phyloP scores from a whole-genome alignment of 371 early-diverging fungal species.

The Synchytrium microbalum region DNA sequence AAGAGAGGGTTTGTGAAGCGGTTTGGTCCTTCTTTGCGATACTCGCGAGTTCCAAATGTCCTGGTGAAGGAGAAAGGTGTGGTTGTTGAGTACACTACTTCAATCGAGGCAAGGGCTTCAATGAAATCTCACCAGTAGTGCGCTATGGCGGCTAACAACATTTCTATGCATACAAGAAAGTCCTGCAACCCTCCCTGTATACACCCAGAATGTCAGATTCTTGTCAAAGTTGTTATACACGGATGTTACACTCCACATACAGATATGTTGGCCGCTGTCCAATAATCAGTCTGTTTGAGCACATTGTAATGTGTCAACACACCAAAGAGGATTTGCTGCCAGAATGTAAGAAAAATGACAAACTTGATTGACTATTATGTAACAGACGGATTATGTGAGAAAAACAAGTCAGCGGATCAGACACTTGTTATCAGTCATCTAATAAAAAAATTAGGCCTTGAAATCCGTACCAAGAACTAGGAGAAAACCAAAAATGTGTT shows the following conservation, averaged over 20 bases:
- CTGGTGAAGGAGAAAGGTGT: not conserved
- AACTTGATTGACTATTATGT: not conserved
- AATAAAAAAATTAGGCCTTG: no score
- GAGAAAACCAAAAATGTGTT: not conserved
- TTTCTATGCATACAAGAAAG: constrained; percentile 54
- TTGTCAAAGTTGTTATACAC: not conserved
- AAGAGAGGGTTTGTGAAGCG: not conserved
- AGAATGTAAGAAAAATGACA: not conserved
- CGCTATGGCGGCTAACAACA: constrained; percentile 51
- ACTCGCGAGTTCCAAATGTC: not conserved
- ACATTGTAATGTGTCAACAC: constrained; percentile 15
- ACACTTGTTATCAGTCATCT: not conserved
- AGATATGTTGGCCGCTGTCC: constrained; percentile 43
- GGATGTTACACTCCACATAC: not conserved
- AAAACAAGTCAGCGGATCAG: not conserved
- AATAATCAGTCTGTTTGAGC: constrained; percentile 33
- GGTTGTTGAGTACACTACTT: not conserved
- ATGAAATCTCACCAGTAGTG: constrained; percentile 41
- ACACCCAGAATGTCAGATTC: no score
- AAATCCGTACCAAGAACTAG: not conserved
- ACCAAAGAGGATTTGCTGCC: not conserved
- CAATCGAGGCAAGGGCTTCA: not conserved
- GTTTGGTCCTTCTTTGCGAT: not conserved
- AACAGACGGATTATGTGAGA: constrained; percentile 1
- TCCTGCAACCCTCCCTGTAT: constrained; percentile 39